phyloP scores from a whole-genome alignment of 768 basidiomycete genomes.

The Amanita pseudoporphyria region DNA sequence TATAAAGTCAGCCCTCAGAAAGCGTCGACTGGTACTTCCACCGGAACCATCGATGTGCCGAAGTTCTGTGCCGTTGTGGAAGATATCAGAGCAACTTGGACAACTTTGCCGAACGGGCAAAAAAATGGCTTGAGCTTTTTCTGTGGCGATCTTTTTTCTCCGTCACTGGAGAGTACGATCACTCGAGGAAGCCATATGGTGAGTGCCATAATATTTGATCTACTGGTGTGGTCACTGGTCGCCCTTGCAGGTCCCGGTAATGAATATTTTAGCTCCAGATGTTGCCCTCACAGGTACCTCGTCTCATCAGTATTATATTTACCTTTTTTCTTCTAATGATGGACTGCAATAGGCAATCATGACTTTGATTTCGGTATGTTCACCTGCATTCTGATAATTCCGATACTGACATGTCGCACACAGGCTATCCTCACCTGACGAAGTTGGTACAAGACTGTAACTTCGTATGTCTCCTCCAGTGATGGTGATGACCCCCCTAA shows the following conservation, averaged over 20 bases:
- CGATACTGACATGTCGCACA: neutral
- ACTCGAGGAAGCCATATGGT: slow-evolving; percentile 92
- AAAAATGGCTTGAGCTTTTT: slow-evolving; percentile 75
- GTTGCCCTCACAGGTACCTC: slow-evolving; percentile 70
- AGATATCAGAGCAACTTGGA: slow-evolving; percentile 52
- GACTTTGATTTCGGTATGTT: slow-evolving; percentile 79
- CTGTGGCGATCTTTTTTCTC: slow-evolving; percentile 85
- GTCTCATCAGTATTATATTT: neutral
- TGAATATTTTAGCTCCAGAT: slow-evolving; percentile 76
- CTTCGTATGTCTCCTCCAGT: slow-evolving; percentile 44
- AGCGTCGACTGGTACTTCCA: slow-evolving; percentile 28
- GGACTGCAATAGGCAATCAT: slow-evolving; percentile 58
- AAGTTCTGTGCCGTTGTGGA: slow-evolving; percentile 74
- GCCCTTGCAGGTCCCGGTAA: slow-evolving; percentile 59
- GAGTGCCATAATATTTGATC: neutral
- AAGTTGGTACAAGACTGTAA: slow-evolving; percentile 62
- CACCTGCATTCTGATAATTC: neutral
- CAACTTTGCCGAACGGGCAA: slow-evolving; percentile 31
- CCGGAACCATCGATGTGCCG: slow-evolving; percentile 69
- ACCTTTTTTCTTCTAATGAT: slow-evolving; percentile 4
- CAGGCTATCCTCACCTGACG: slow-evolving; percentile 17
- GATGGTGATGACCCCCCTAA: neutral
- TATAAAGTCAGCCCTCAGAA: slow-evolving; percentile 79
- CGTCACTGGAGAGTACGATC: slow-evolving; percentile 78
- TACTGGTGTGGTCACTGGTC: neutral